These are phyloP conservation scores for Triticum turgidum DNA, from an alignment of 176 grass and related monocot species.

Conservation along the genomic window DNA sequence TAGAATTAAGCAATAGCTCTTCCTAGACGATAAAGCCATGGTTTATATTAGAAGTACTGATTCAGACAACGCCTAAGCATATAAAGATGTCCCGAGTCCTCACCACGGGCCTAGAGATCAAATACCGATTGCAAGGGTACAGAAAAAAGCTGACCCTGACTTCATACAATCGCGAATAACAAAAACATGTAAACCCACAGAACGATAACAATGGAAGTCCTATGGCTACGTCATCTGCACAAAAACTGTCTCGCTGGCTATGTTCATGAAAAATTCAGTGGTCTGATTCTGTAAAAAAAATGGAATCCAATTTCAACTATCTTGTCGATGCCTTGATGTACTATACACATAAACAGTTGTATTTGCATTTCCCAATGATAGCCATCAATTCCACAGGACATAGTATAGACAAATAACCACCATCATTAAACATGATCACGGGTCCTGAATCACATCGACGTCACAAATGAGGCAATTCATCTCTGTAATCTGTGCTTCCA, in stretches of 20 bases:
- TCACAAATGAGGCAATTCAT: neutral
- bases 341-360: neutral
- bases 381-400: neutral
- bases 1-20: neutral
- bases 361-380: neutral
- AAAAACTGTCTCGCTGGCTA: neutral
- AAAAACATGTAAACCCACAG: neutral
- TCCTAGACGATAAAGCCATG: neutral
- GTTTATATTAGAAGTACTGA: neutral
- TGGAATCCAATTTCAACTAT: neutral
- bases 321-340: neutral
- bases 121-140: neutral
- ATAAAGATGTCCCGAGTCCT: neutral
- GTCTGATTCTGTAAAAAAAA: neutral
- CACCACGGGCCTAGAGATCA: neutral
- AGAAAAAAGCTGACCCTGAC: neutral
- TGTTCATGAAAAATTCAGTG: neutral
- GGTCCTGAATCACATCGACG: neutral
- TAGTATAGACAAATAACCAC: neutral
- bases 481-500: neutral
- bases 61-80: neutral
- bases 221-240: neutral
- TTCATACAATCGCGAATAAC: neutral
- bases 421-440: neutral
- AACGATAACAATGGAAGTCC: neutral